Base-by-base conservation (phyloP, 2,329 filamentous ascomycete genomes). In the Xylariomycetidae sp. region DNA sequence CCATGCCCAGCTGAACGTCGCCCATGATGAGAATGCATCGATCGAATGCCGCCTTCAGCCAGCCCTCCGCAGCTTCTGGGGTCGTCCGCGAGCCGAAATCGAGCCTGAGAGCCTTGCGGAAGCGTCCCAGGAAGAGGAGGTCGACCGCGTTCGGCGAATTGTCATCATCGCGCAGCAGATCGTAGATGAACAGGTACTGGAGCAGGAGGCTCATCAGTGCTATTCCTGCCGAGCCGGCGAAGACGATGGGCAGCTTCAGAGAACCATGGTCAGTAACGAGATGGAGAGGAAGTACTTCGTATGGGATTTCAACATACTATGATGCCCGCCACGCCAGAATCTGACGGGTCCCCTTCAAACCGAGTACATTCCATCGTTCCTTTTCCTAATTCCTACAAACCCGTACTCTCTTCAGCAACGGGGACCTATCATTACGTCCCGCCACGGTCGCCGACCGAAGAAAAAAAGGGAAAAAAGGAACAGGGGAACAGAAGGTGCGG, bases 1-100 rank as follows among this genome's bases (percentile, higher is more conserved):
- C 48, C 31, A 49, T 45, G 13, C 44, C 48, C 16, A 49, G 44
- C 33, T 50, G 48, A 11, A 46, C 33, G 18, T 52, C 49, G 22
- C 41, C 49, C 19, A 52, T 20, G 22, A 32, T 39, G 19, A 44
- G 26, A 36, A 50, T 38, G 34, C 34, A 46, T 46, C 49, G 33
- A 25, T 48, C 42, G 31, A 49, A 44, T 25, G 44, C 44, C 6
- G 35, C 32, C 11, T 39, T 40, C 30, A 43, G 44, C 11, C 35
- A 38, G 14, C 33, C 25, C 22, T 32, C 29, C 26, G 37, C 28
- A 13, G 30, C 16, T 30, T 16, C 25, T 9, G 37, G 34, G 8
- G 29, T 33, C 16, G 30, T 14, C 25, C 31, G 25, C 33, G 35
- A 39, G 23, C 37, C 31, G 28, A 36, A 41, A 17, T 25, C 40